Base-by-base conservation (phyloP, 805 yeast species). In the Starmerella vaccinii region DNA sequence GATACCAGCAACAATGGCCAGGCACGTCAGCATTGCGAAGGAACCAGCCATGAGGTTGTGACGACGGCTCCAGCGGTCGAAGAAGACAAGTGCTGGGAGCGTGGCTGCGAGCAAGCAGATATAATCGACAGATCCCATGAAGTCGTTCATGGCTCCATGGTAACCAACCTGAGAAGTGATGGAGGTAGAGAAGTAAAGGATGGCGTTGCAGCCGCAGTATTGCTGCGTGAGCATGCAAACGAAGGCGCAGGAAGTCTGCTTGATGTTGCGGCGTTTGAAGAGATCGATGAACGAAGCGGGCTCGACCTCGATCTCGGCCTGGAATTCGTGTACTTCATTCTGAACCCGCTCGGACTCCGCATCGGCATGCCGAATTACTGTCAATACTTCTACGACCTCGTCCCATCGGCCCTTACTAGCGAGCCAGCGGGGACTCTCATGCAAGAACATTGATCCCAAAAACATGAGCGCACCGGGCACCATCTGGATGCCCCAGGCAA, bases 121-220 rank as follows among this genome's bases (percentile, higher is more conserved):
- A 50, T 59, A 59, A 37, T 59, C 60, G 30, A 59, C 48, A 1
- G 61, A 56, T 64, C 84, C 85, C 4, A 95, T 84, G 42, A 84
- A 68, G 47, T 84, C 63, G 65, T 84, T 74, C 13, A 76, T 68
- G 47, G 73, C 64, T 26, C 95, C 95, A 1, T 87, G 74, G 52
- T 68, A 72, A 47, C 76, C 75, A 29, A 56, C 50, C 53, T 55
- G 58, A 2, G 52, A 34, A 66, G 89, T 86, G 67, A 88, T 85
- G 57, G 80, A 75, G 19, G 90, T 87, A 39, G 95, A 92, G 65
- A 82, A 89, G 69, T 89, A 89, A 64, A 89, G 85, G 53, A 87
- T 83, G 62, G 87, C 87, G 69, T 88, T 88, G 55, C 87, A 81
- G 49, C 97, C 97, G 7, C 94, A 79, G 61, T 86, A 79, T 68